Percentiles rank a stretch among this genome's conserved stretches.
phyloP scores from a whole-genome alignment of 2,329 filamentous ascomycete species.

The Beauveria pseudobassiana region DNA sequence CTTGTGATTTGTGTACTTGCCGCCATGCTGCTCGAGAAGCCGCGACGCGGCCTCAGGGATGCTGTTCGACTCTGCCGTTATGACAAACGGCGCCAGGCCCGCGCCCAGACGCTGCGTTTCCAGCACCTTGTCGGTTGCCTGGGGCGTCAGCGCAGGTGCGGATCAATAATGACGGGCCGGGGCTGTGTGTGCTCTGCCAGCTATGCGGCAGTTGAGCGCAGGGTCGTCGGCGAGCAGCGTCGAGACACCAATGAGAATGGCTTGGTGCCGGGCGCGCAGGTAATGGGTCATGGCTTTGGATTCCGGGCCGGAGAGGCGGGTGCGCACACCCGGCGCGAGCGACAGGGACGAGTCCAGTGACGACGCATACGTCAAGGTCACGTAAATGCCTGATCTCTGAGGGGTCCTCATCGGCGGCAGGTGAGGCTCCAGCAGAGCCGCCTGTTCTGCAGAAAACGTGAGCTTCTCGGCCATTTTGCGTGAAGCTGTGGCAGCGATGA shows the following conservation, averaged over 20 bases:
- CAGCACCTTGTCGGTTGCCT: conserved; percentile 55
- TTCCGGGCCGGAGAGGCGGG: conserved; percentile 70
- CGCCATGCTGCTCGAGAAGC: conserved; percentile 42
- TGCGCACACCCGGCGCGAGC: conserved; percentile 71
- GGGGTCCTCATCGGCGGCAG: conserved; percentile 19
- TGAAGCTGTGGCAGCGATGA: not conserved
- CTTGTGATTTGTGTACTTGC: conserved; percentile 44
- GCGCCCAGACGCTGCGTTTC: conserved; percentile 53
- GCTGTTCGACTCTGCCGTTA: conserved; percentile 43
- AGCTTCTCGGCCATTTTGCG: conserved; percentile 27
- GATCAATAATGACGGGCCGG: conserved; percentile 75
- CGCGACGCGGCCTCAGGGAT: conserved; percentile 35
- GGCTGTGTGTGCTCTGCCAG: conserved; percentile 57
- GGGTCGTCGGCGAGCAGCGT: conserved; percentile 84
- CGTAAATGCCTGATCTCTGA: conserved; percentile 33
- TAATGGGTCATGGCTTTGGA: conserved; percentile 93
- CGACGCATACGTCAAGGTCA: conserved; percentile 84
- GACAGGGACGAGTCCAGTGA: conserved; percentile 80
- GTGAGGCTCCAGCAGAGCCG: conserved; percentile 25
- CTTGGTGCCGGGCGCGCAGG: conserved; percentile 72
- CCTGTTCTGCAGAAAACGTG: conserved; percentile 24
- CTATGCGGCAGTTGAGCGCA: conserved; percentile 72
- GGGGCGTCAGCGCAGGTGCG: conserved; percentile 62
- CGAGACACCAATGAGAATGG: conserved; percentile 76
- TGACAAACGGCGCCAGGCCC: conserved; percentile 67